Evolutionary conservation across 2,329 filamentous ascomycete genomes (phyloP).

Genomic region (Trichoderma harzianum): DNA sequence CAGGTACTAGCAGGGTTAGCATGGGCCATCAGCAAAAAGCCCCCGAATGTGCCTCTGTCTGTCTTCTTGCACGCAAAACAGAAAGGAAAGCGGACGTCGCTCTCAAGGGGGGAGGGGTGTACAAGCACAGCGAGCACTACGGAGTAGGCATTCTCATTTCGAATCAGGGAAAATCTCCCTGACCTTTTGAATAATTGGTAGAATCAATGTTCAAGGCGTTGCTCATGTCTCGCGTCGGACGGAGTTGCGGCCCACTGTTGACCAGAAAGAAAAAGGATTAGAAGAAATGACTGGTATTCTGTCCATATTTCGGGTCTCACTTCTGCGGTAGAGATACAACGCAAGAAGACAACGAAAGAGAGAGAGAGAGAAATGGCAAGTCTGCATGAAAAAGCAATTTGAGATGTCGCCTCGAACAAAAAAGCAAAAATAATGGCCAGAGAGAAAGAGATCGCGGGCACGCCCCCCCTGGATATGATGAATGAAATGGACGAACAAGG

Average conservation of each 20-base stretch:
- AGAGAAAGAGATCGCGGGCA: not conserved
- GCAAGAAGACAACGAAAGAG: not conserved
- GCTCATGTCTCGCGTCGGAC: constrained; percentile 17
- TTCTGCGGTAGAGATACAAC: not conserved
- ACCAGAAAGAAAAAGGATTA: not conserved
- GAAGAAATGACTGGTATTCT: not conserved
- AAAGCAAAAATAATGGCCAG: not conserved
- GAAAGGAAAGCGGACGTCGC: not conserved
- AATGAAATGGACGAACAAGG: not conserved
- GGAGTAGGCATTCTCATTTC: not conserved
- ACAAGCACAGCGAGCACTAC: not conserved
- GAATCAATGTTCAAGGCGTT: not conserved
- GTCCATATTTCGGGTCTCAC: constrained; percentile 7
- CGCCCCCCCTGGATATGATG: constrained; percentile 6
- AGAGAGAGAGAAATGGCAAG: not conserved
- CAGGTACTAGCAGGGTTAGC: constrained; percentile 17
- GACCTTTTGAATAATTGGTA: not conserved
- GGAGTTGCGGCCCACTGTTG: not conserved
- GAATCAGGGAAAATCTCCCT: not conserved
- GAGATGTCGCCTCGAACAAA: not conserved
- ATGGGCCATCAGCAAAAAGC: constrained; percentile 19
- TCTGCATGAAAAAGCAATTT: constrained; percentile 5
- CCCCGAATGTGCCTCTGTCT: constrained; percentile 10
- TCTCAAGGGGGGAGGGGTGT: not conserved
- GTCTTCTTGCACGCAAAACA: constrained; percentile 2